phyloP scores from a whole-genome alignment of 805 yeast genomes.

The Schizosaccharomyces cryophilus region DNA sequence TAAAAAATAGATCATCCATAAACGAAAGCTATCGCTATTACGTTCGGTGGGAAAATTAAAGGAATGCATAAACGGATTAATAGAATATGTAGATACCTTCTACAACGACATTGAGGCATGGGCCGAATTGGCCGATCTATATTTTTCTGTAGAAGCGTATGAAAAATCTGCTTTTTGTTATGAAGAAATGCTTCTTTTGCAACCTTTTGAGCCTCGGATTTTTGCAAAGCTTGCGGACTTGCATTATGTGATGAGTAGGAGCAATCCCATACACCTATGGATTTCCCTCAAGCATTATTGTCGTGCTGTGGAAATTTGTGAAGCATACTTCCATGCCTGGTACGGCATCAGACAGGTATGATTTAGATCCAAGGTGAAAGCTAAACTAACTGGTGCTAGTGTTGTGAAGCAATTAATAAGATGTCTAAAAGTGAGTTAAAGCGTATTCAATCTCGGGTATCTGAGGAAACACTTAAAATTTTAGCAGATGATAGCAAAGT shows the following conservation, averaged over 20 bases:
- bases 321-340: neutral
- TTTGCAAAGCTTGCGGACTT: neutral
- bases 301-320: neutral
- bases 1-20: neutral
- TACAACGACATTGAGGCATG: constrained; percentile 1
- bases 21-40: neutral
- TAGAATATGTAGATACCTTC: neutral
- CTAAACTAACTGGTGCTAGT: too few species aligned
- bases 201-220: constrained; percentile 1
- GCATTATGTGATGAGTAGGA: neutral
- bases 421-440: too few species aligned
- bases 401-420: too few species aligned
- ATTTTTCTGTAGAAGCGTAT: neutral
- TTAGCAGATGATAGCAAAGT: too few species aligned
- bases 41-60: neutral
- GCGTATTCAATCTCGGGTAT: too few species aligned
- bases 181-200: constrained; percentile 1
- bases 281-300: neutral
- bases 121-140: constrained; percentile 2
- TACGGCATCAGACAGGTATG: neutral
- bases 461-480: too few species aligned
- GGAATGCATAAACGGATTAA: neutral
- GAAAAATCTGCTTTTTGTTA: neutral
- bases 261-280: neutral
- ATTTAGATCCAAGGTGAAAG: too few species aligned